Evolutionary conservation across 1,139 yeast genomes (phyloP).

Genomic region (Debaryomyces nepalensis): DNA sequence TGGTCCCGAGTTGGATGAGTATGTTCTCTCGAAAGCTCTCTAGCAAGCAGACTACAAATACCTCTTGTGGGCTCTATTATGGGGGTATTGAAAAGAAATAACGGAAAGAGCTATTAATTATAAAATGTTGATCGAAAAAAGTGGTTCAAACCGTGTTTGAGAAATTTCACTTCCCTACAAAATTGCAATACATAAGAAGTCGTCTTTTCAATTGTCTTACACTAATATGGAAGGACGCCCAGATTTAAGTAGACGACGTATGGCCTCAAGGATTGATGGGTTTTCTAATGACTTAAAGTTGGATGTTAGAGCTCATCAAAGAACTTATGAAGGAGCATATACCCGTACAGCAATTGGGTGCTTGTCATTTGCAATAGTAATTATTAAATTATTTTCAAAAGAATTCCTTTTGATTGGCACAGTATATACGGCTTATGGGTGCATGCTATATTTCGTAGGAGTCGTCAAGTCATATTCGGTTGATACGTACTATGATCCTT

Average conservation of each 20-base stretch:
- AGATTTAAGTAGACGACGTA: slow-evolving; percentile 19
- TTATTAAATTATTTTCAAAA: slow-evolving; percentile 55
- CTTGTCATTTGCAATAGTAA: slow-evolving; percentile 50
- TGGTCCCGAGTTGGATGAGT: not conserved
- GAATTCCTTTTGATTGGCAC: slow-evolving; percentile 60
- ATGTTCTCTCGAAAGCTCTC: not conserved
- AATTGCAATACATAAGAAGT: not conserved
- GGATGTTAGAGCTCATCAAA: slow-evolving; percentile 62
- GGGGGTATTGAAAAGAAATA: not conserved
- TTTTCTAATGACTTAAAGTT: slow-evolving; percentile 45
- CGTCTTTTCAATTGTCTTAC: not conserved
- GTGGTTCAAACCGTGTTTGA: slow-evolving; percentile 7
- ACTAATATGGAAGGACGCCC: slow-evolving; percentile 10
- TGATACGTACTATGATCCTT: slow-evolving; percentile 52
- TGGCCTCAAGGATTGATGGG: slow-evolving; percentile 40
- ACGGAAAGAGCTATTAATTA: too few species aligned
- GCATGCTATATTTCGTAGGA: slow-evolving; percentile 52
- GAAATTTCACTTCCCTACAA: slow-evolving; percentile 3
- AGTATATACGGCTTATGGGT: slow-evolving; percentile 56
- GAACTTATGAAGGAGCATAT: slow-evolving; percentile 67
- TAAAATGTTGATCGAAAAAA: slow-evolving; percentile 4
- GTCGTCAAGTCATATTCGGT: slow-evolving; percentile 49
- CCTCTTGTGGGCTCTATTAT: too few species aligned
- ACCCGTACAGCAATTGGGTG: slow-evolving; percentile 56
- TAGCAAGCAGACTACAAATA: too few species aligned